Base-by-base conservation (phyloP, 2,329 filamentous ascomycete species). In the Cytospora schulzeri region DNA sequence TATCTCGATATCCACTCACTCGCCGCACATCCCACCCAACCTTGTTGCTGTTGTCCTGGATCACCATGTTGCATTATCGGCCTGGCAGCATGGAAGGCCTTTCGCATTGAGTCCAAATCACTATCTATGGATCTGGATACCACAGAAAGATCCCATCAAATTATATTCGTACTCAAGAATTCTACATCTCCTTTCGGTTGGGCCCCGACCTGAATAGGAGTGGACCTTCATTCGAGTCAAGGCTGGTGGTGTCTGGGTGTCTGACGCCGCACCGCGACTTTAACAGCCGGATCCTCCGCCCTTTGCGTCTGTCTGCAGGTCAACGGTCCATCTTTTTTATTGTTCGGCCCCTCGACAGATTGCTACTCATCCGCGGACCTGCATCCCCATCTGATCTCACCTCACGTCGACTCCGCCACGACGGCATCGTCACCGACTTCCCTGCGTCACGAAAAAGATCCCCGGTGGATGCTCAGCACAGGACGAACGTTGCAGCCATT, bases 361-460 rank as follows among this genome's bases (percentile, higher is more conserved):
- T 48, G 45, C 48, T 33, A 52, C 41, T 62, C 50, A 35, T 54
- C 38, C 35, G 24, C 58, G 38, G 57, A 60, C 57, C 57, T 64
- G 57, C 64, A 55, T 29, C 31, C 31, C 52, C 60, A 53, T 35
- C 45, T 64, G 51, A 58, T 45, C 54, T 57, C 35, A 60, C 38
- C 48, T 64, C 52, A 51, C 53, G 17, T 57, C 45, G n/a, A 61
- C 62, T 62, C 57, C 57, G 50, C 62, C 57, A 61, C 61, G 14
- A 9, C 24, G 22, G 28, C 24, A 45, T 45, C 41, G 17, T 45
- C 45, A 24, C 45, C 45, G n/a, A 48, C 45, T 24, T 48, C 60
- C 41, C 60, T 57, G 60, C 53, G 35, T 64, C 57, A 59, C 41
- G 31, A 64, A 33, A n/a, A 31, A n/a, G 51, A 29, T 52, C 57